Base-by-base conservation (phyloP, 306 rosid species). In the Macrotyloma uniflorum region DNA sequence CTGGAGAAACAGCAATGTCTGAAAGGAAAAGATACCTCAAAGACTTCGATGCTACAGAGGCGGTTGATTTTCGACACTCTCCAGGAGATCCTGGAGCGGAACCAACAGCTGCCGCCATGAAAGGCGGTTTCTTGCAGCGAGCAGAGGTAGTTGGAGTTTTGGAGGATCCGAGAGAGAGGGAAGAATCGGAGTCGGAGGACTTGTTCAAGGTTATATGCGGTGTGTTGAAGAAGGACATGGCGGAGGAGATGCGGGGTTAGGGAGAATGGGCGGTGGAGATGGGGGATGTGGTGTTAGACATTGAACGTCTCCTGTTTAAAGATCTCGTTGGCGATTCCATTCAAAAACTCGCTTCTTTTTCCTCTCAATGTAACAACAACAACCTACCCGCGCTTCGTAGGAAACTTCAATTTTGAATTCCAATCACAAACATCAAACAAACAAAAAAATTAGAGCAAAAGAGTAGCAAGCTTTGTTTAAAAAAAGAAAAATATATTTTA, bases 251-350 rank as follows among this genome's bases (percentile, higher is more conserved):
- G 66, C 57, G 78, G 1, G 96, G 85, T 2, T 93, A 97, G 99
- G 87, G 82, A 3, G 94, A 88, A 45, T 87, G 84, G 64, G 82
- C 97, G 1, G 46, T 84, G 58, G 94, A 93, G 80, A 83, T 86
- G 83, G 96, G 96, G 2, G 97, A 88, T 8, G 80, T 84, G 0
- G 89, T 91, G 24, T 82, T 95, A 75, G 97, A 89, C 80, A 81
- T 95, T 1, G 99, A 95, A 80, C 88, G 99, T n/a, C 88, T 83
- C 8, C 83, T 95, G 18, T 95, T 93, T 83, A 95, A 95, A 71
- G 99, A 95, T 72, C 80, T 95, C 30, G 86, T 95, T 24, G 91
- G 88, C 9, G 98, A 95, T 81, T 87, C 97, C 5, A 93, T 95
- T 63, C 83, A 80, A 24, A 88, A 93, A 77, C 88, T 93, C 24